Evolutionary conservation across 768 basidiomycete genomes (phyloP).

Genomic region (Amanita polypyramis): DNA sequence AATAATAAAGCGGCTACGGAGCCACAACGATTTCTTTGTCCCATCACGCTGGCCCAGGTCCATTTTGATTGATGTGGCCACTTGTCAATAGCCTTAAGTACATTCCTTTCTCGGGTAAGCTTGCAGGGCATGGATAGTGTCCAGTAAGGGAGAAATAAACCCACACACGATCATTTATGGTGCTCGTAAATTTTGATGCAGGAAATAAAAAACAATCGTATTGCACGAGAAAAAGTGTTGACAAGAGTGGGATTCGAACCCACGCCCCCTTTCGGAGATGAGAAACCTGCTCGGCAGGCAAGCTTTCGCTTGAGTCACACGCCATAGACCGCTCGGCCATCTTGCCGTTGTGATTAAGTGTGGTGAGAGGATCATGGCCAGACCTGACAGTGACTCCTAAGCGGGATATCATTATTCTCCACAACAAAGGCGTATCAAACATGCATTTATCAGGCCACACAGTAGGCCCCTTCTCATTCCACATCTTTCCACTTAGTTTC

Average conservation of each 20-base stretch:
- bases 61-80: neutral
- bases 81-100: no score
- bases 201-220: neutral
- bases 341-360: constrained; percentile 25
- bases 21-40: constrained; percentile 1
- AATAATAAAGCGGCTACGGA: neutral
- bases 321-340: constrained; percentile 58
- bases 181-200: no score
- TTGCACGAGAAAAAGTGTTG: constrained; percentile 12
- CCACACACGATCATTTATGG: no score
- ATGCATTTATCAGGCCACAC: neutral
- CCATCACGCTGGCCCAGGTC: neutral
- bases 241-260: constrained; percentile 35
- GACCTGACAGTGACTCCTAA: neutral
- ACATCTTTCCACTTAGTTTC: neutral
- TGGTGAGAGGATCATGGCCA: neutral
- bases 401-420: neutral
- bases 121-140: no score
- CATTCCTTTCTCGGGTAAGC: no score
- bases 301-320: constrained; percentile 44
- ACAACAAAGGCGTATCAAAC: neutral
- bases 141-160: no score
- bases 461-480: neutral
- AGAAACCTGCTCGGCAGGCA: constrained; percentile 22
- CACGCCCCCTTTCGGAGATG: constrained; percentile 27